Base-by-base conservation (phyloP, 2,329 filamentous ascomycete genomes). In the Plenodomus biglobosus region DNA sequence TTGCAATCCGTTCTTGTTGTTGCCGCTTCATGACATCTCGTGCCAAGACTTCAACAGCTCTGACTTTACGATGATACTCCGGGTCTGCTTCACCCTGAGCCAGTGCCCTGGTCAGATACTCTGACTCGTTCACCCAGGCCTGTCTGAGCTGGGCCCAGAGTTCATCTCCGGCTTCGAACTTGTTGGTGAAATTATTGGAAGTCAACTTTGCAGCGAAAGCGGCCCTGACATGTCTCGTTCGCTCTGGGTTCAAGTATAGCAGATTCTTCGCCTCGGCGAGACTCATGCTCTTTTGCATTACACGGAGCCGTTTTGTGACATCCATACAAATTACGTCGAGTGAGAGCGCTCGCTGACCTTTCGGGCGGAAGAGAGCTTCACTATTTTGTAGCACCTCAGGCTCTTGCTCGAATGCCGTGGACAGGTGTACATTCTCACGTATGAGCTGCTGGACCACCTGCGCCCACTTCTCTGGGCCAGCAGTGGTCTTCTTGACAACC, bases 251-350 rank as follows among this genome's bases (percentile, higher is more conserved):
- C 56, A 90, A 76, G 22, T 84, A 83, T 39, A 90, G 77, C 22
- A 80, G 76, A 64, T 87, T 88, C 68, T 90, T 92, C 3, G 87
- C 88, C 49, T 91, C 85, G 1, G 83, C 80, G 38, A 92, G 81
- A 1, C 84, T 85, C 80, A 92, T 85, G n/a, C 81, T 78, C 27
- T 77, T 79, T 40, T 84, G 81, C 48, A 83, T 67, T 11, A 76
- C 83, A 61, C 89, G 83, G 77, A 92, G 85, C 17, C 87, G 79
- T 72, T 94, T 94, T 1, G 88, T 92, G 22, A 92, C 87, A 71
- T 92, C 88, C 21, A 83, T 86, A 64, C 87, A 91, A 19, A 95
- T 85, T 38, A 90, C 81, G 66, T 95, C 89, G 4, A 95, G 75
- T 0, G 88, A 87, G 38, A 90, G 76, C 32, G 79, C 79, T 65